Percentiles rank a stretch among this genome's conserved stretches.
phyloP scores from a whole-genome alignment of 352 stramenopile genomes.

The Elongisporangium prolatum region DNA sequence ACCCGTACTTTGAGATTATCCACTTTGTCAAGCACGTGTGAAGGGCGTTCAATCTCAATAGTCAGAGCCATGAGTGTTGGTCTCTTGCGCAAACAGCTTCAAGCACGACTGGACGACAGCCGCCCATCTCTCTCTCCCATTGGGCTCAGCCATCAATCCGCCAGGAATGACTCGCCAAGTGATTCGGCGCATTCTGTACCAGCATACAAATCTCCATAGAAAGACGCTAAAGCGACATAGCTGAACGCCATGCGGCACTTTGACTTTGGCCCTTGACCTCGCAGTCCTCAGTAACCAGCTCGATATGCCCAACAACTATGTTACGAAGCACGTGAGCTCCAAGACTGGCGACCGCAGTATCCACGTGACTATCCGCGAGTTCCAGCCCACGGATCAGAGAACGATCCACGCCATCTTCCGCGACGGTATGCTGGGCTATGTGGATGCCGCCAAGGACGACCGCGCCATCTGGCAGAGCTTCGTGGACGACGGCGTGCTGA shows the following conservation, averaged over 20 bases:
- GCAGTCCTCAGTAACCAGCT: background rate
- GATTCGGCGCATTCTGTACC: background rate
- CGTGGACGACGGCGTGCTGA: background rate
- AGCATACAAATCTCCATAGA: background rate
- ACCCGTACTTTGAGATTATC: constrained; percentile 21
- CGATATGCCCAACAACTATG: background rate
- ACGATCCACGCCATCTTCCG: constrained; percentile 25
- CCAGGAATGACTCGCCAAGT: background rate
- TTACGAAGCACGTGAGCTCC: background rate
- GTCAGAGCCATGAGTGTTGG: background rate
- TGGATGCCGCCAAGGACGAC: constrained; percentile 9
- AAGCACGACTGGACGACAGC: background rate
- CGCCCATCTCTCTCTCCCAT: background rate
- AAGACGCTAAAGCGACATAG: background rate
- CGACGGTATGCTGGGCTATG: constrained; percentile 21
- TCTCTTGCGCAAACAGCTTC: background rate
- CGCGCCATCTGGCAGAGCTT: constrained; percentile 14
- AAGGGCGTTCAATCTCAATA: background rate
- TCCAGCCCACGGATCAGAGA: constrained; percentile 15
- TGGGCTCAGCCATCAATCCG: background rate
- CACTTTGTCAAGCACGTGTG: constrained; percentile 21
- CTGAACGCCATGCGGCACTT: background rate
- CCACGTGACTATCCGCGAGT: constrained; percentile 11
- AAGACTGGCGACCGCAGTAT: background rate
- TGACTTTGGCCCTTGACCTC: background rate